Evolutionary conservation across 176 grass and related monocot genomes (phyloP), one percentile per base, ranked within the genome.

Genomic region (Echinochloa phyllopogon): DNA sequence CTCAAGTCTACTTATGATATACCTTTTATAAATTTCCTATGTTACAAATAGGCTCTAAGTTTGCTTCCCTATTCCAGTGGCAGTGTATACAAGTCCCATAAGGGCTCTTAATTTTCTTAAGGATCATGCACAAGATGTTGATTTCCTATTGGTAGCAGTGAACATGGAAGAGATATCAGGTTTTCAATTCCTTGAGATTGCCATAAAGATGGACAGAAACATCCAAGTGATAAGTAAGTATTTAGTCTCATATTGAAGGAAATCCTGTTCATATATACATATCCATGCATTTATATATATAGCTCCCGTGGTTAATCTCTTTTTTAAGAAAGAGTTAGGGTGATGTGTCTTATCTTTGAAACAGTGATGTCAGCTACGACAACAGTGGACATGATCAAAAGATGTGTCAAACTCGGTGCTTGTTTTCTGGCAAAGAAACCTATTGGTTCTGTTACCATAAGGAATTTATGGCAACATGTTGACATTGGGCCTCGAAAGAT

Each of bases 181-280:
- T 17, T 88, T 84, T 65, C 18, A 56, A 40, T 83, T 88, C 57
- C 5, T 84, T 5, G 42, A 62, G 0, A 70, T 18, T 11, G 39
- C 60, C 16, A 79, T 1, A 17, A 6, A 84, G 13, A 50, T 39
- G 61, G 40, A 57, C 24, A n/a, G 42, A 76, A 57, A 47, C 59
- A 47, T 79, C 61, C 55, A 77, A 57, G 56, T 84, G 42, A 84
- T 73, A 27, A 88, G 86, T 83, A 83, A 76, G 69, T 63, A 61
- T 45, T 0, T 7, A 50, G 23, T 16, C 73, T 83, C 15, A 33
- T 33, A 33, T 14, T 29, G 8, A 65, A 51, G 57, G 3, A 6
- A 51, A 55, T 7, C 41, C 5, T 29, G 53, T 75, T 66, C 23
- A 45, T 8, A 20, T 21, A n/a, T n/a, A n/a, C n/a, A 33, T 44